Evolutionary conservation across 495 filamentous ascomycete genomes (phyloP).

Genomic region (Hypoxylon fragiforme): DNA sequence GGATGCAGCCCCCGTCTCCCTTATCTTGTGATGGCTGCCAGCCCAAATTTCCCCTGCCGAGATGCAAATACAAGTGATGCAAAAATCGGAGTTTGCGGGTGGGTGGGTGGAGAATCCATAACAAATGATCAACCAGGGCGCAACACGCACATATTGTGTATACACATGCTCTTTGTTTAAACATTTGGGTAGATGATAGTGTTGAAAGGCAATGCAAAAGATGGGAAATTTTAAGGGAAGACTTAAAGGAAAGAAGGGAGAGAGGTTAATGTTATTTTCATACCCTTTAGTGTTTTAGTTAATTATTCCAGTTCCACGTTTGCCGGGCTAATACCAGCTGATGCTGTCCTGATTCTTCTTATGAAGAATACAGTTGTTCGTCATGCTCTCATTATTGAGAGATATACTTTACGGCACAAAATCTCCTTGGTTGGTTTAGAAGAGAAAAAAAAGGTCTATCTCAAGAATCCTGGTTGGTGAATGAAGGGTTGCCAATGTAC

Average conservation of each 20-base stretch:
- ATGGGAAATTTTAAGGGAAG: too few species aligned
- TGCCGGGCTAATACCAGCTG: too few species aligned
- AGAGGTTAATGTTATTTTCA: constrained; percentile 39
- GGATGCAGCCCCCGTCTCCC: constrained; percentile 26
- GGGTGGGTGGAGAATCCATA: constrained; percentile 32
- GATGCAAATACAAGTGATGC: constrained; percentile 31
- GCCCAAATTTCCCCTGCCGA: constrained; percentile 24
- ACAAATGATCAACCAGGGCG: constrained; percentile 32
- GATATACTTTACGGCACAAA: constrained; percentile 32
- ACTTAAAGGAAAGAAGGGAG: neutral
- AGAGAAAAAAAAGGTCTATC: constrained; percentile 31
- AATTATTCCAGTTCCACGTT: too few species aligned
- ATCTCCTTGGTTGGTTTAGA: constrained; percentile 8
- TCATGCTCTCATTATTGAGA: constrained; percentile 35
- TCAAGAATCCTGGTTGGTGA: constrained; percentile 14
- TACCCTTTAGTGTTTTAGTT: constrained; percentile 35
- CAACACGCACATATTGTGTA: constrained; percentile 34
- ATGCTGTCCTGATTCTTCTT: constrained; percentile 18
- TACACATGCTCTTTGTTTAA: constrained; percentile 18
- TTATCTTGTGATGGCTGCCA: constrained; percentile 27
- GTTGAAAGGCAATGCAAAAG: constrained; percentile 24
- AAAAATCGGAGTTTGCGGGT: constrained; percentile 31
- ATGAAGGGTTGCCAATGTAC: constrained; percentile 2
- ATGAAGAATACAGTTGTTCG: constrained; percentile 28
- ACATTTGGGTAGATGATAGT: constrained; percentile 30